phyloP scores from a whole-genome alignment of 768 basidiomycete genomes.

The Podaxis rugospora region DNA sequence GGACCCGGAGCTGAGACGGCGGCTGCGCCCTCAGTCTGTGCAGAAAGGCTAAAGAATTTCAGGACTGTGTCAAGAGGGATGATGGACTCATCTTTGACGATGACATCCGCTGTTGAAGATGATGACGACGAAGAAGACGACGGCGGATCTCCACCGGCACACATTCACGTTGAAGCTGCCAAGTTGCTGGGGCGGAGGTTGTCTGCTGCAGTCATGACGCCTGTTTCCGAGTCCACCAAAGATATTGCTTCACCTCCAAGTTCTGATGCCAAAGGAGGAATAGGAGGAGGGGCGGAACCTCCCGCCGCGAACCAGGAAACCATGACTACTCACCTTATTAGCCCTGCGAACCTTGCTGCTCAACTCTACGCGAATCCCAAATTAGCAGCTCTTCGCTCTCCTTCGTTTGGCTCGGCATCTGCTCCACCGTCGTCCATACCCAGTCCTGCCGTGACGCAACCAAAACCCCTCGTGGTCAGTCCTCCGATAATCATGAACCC shows the following conservation, averaged over 20 bases:
- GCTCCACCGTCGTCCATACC: neutral
- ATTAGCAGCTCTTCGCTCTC: constrained; percentile 33
- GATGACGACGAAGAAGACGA: constrained; percentile 25
- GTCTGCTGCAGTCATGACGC: constrained; percentile 37
- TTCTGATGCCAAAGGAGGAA: neutral
- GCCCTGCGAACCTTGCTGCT: constrained; percentile 35
- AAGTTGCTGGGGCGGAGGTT: constrained; percentile 34
- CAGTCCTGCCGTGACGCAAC: constrained; percentile 6
- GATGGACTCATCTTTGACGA: constrained; percentile 25
- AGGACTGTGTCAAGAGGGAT: neutral
- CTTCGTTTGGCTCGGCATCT: constrained; percentile 8
- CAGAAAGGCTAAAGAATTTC: constrained; percentile 1
- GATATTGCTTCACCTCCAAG: neutral
- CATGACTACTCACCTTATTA: constrained; percentile 27
- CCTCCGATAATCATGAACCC: constrained; percentile 71
- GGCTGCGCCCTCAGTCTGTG: neutral
- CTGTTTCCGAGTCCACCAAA: constrained; percentile 16
- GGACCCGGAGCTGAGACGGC: neutral
- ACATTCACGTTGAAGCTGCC: constrained; percentile 25
- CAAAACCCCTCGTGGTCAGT: constrained; percentile 34
- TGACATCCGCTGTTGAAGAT: constrained; percentile 51
- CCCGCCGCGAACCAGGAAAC: constrained; percentile 7
- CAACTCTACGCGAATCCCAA: constrained; percentile 39
- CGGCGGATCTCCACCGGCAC: constrained; percentile 11
- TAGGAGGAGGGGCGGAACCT: neutral